Evolutionary conservation across 306 rosid species (phyloP).

Genomic region (Prunus kanzakura): DNA sequence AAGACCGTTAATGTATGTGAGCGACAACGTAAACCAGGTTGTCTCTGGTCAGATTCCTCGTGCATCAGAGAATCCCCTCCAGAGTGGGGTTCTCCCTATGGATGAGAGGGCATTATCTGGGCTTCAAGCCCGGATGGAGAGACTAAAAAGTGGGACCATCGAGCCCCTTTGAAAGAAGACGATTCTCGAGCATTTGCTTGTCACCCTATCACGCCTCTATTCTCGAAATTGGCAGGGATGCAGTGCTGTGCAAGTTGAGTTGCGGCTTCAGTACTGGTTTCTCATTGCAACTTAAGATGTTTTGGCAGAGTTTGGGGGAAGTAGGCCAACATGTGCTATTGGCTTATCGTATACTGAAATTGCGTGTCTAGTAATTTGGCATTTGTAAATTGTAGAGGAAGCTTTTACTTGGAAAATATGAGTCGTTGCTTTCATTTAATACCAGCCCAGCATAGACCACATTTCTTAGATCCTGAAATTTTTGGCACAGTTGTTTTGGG

Average conservation of each 20-base stretch:
- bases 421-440: background rate
- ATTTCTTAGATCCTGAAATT: constrained; percentile 14
- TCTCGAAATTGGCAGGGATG: constrained; percentile 24
- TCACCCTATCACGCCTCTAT: constrained; percentile 2
- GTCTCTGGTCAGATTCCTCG: constrained; percentile 53
- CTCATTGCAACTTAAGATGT: constrained; percentile 17
- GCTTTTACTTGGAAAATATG: background rate
- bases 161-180: constrained; percentile 46
- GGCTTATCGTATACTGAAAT: constrained; percentile 17
- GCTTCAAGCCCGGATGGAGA: constrained; percentile 99
- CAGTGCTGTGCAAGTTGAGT: constrained; percentile 21
- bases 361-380: constrained; percentile 15
- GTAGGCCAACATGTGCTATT: constrained; percentile 22
- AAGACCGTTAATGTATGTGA: constrained; percentile 55
- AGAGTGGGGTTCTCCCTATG: constrained; percentile 79
- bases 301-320: constrained; percentile 33
- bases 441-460: background rate
- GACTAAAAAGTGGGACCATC: constrained; percentile 87
- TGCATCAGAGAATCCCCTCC: constrained; percentile 58
- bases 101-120: constrained; percentile 95
- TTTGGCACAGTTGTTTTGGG: constrained; percentile 35
- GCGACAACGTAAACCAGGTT: constrained; percentile 60
- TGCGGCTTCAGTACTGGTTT: background rate
- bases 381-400: constrained; percentile 27
- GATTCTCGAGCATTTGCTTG: constrained; percentile 3